Evolutionary conservation across 2,329 filamentous ascomycete species (phyloP).

Genomic region (Lachnellula suecica): DNA sequence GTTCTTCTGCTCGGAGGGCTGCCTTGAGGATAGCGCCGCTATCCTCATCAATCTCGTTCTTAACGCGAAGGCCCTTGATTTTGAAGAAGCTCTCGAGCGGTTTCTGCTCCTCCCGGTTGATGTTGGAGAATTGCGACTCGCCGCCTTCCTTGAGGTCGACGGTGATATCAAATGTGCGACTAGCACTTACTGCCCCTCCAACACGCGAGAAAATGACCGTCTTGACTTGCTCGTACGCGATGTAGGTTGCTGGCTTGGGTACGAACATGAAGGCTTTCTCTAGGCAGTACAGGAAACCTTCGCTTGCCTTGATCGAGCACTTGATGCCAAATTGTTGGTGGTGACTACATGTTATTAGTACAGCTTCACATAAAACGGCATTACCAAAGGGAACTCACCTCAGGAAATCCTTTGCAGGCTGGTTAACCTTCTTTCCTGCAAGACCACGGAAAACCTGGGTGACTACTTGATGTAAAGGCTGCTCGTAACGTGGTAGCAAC

Average conservation of each 20-base stretch:
- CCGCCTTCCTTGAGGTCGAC: conserved; percentile 85
- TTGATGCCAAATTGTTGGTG: conserved; percentile 95
- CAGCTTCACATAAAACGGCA: conserved; percentile 1
- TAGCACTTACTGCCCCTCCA: conserved; percentile 87
- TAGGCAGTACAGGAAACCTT: conserved; percentile 93
- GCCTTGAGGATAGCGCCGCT: conserved; percentile 70
- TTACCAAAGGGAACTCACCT: conserved; percentile 60
- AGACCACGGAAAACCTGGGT: conserved; percentile 94
- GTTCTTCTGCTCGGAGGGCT: conserved; percentile 79
- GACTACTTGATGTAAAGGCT: conserved; percentile 89
- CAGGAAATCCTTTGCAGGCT: conserved; percentile 90
- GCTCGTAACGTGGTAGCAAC: conserved; percentile 85
- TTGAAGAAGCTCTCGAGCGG: conserved; percentile 98
- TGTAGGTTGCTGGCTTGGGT: conserved; percentile 95
- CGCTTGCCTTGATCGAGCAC: conserved; percentile 99
- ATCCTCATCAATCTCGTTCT: conserved; percentile 98
- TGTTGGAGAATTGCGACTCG: conserved; percentile 97
- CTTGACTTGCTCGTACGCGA: conserved; percentile 89
- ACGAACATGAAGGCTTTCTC: conserved; percentile 99
- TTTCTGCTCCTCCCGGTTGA: conserved; percentile 96
- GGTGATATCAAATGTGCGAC: conserved; percentile 95
- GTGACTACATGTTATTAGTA: conserved; percentile 55
- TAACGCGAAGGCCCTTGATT: conserved; percentile 88
- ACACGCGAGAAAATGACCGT: conserved; percentile 95
- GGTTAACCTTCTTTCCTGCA: conserved; percentile 91